Percentiles rank a stretch among this genome's conserved stretches.
These are phyloP conservation scores for Ophiosphaerella herpotricha DNA, from an alignment of 2,329 filamentous ascomycete species.

Conservation along the genomic window DNA sequence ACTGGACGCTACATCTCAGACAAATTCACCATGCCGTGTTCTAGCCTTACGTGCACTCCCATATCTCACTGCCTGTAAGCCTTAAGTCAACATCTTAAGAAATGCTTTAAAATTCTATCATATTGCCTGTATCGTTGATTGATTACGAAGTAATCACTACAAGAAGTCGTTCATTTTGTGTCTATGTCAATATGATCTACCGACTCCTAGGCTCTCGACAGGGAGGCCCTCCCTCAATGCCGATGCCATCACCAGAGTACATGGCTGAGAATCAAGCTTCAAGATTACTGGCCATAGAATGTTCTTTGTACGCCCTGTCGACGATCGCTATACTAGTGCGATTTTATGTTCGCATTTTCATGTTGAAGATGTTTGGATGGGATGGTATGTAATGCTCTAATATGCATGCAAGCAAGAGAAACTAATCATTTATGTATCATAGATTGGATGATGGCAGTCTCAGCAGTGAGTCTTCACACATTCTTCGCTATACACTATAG, in stretches of 20 bases:
- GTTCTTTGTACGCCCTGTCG: constrained; percentile 45
- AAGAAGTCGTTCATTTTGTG: background rate
- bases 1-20: no score
- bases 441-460: constrained; percentile 47
- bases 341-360: constrained; percentile 25
- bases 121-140: no score
- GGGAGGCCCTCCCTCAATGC: constrained; percentile 8
- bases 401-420: background rate
- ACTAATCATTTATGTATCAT: constrained; percentile 10
- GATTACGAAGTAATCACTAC: background rate
- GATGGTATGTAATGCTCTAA: constrained; percentile 17
- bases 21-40: no score
- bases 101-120: background rate
- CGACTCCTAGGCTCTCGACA: constrained; percentile 13
- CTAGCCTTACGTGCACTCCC: no score
- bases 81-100: no score
- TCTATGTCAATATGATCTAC: constrained; percentile 5
- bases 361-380: constrained; percentile 27
- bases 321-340: constrained; percentile 18
- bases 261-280: constrained; percentile 43
- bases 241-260: constrained; percentile 31
- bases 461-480: constrained; percentile 14
- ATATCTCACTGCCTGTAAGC: no score
- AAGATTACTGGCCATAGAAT: constrained; percentile 48
- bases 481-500: background rate